Conservation (phyloP, 305 asterid genomes). For the Plantago lanceolata region DNA sequence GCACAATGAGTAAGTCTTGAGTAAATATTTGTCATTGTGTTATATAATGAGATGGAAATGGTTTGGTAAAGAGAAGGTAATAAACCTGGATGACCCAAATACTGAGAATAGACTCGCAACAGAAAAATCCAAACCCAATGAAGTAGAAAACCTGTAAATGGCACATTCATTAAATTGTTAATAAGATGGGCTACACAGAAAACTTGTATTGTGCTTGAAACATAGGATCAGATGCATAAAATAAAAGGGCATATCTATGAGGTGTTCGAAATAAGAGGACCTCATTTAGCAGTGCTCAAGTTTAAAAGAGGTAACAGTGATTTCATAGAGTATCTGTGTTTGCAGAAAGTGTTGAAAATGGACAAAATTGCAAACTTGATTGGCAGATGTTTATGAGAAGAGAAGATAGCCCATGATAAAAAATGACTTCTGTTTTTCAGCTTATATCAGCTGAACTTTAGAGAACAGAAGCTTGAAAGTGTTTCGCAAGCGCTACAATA, state of each 20-base stretch:
- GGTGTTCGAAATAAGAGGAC: no score
- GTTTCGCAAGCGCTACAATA: no score
- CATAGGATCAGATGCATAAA: not conserved
- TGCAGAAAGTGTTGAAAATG: no score
- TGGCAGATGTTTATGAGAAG: no score
- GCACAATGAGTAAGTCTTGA: constrained; percentile 24
- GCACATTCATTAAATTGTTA: not conserved
- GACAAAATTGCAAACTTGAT: no score
- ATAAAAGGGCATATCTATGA: no score
- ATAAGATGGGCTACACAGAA: not conserved
- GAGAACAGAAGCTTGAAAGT: not conserved
- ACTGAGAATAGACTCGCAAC: constrained; percentile 81
- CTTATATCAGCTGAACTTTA: not conserved
- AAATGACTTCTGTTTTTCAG: not conserved
- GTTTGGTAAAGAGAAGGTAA: not conserved
- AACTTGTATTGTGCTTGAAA: not conserved
- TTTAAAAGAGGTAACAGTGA: no score
- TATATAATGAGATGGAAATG: not conserved
- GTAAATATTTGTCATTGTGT: not conserved
- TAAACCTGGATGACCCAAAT: constrained; percentile 93
- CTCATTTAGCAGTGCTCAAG: no score
- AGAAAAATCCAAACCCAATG: constrained; percentile 88
- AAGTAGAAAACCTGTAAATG: constrained; percentile 72
- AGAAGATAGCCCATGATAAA: not conserved
- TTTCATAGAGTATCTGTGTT: no score